Percentiles rank a stretch among this genome's conserved stretches.
These are phyloP conservation scores for Cystofilobasidium macerans DNA, from an alignment of 768 basidiomycete species.

Conservation along the genomic window DNA sequence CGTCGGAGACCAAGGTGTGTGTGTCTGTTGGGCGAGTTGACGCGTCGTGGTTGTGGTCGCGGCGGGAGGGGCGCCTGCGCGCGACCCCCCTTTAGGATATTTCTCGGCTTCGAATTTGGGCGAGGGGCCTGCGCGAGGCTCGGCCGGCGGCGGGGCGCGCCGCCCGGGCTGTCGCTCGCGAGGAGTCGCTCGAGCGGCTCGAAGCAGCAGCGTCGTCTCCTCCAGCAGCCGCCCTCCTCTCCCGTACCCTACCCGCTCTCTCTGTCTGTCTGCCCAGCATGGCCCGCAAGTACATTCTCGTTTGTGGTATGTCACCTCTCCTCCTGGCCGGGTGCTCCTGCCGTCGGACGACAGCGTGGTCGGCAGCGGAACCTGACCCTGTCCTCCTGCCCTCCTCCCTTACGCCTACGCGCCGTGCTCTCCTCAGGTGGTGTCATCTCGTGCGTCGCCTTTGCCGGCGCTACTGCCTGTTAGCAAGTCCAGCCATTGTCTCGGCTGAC, in stretches of 20 bases:
- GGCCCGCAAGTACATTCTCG: constrained; percentile 84
- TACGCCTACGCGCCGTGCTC: not conserved
- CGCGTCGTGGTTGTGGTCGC: no score
- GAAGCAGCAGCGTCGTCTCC: no score
- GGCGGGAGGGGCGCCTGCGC: no score
- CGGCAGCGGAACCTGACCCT: no score
- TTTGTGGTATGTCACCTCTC: constrained; percentile 50
- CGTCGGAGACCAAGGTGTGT: not conserved
- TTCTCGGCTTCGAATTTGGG: no score
- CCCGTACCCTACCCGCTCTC: not conserved
- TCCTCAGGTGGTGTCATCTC: constrained; percentile 73
- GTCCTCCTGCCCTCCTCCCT: not conserved
- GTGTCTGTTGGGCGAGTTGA: no score
- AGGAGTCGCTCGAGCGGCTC: not conserved
- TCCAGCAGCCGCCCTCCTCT: not conserved
- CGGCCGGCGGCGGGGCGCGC: not conserved
- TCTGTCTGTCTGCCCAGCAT: constrained; percentile 39
- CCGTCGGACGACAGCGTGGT: no score
- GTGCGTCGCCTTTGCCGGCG: no score
- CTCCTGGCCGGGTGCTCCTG: not conserved
- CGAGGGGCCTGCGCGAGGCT: not conserved
- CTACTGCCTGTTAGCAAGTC: no score
- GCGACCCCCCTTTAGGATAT: no score
- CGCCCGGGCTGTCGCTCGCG: no score
- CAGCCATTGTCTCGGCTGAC: no score